phyloP scores from a whole-genome alignment of 2,329 filamentous ascomycete genomes.

The Fusarium circinatum region DNA sequence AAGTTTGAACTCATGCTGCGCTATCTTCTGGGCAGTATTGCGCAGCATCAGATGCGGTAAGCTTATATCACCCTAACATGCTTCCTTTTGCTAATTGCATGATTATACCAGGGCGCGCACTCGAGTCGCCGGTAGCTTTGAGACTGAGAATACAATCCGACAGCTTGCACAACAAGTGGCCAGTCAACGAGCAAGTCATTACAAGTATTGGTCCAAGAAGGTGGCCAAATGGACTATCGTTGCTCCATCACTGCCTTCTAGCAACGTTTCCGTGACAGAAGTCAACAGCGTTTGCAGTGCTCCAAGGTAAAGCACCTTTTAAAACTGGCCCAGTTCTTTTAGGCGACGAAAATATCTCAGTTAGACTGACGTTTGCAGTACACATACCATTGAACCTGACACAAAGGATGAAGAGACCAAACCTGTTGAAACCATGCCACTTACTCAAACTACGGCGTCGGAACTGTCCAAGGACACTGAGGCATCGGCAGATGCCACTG shows the following conservation, averaged over 20 bases:
- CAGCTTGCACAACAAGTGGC: accelerated
- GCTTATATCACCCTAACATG: too few relatives aligned
- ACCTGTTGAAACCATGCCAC: background rate
- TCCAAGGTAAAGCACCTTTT: too few relatives aligned
- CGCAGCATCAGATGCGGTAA: background rate
- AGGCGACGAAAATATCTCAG: too few relatives aligned
- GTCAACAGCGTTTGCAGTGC: background rate
- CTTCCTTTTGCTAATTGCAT: too few relatives aligned
- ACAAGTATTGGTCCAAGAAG: background rate
- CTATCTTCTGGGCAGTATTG: background rate
- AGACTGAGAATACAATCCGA: accelerated
- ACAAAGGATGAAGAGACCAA: background rate
- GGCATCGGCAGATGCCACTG: accelerated
- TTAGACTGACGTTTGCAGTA: too few relatives aligned
- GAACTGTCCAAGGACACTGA: background rate
- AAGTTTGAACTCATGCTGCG: background rate
- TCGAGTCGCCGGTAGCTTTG: background rate
- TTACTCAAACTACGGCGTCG: accelerated
- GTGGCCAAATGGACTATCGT: background rate
- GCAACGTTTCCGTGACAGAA: background rate
- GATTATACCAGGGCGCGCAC: accelerated
- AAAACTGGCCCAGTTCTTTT: too few relatives aligned
- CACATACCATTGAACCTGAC: background rate
- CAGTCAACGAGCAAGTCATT: background rate
- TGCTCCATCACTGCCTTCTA: accelerated